Evolutionary conservation across 352 stramenopile genomes (phyloP).

Genomic region (Pythium angustatum): DNA sequence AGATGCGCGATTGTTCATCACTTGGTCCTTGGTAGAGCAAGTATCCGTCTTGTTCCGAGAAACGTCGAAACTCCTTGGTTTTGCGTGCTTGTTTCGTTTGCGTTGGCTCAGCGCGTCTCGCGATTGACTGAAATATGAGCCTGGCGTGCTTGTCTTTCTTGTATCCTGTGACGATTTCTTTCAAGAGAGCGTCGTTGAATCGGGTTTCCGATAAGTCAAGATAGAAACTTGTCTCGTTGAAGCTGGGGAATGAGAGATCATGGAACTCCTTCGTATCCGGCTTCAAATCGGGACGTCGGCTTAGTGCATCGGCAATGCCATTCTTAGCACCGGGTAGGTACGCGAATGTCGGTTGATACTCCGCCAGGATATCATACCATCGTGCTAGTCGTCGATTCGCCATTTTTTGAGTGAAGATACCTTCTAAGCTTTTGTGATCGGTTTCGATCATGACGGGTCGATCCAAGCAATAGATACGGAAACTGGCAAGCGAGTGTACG

Average conservation of each 20-base stretch:
- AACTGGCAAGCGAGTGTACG: neutral
- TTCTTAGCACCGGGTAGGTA: neutral
- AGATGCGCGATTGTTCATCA: neutral
- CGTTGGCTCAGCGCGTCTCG: neutral
- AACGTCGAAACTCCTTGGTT: neutral
- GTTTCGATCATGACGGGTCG: neutral
- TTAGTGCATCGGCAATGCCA: neutral
- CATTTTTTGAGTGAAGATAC: neutral
- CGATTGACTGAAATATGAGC: neutral
- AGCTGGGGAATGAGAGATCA: neutral
- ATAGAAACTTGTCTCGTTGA: neutral
- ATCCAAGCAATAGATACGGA: neutral
- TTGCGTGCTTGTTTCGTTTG: neutral
- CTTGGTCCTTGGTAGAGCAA: neutral
- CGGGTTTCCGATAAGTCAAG: neutral
- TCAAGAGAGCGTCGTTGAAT: neutral
- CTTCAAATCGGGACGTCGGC: neutral
- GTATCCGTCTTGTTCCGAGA: neutral
- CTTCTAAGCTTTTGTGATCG: neutral
- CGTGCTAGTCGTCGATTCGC: neutral
- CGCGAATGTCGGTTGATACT: neutral
- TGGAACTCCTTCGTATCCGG: neutral
- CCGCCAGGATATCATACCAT: neutral
- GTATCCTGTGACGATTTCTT: neutral
- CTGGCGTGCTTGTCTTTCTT: conserved; percentile 1